Conservation (phyloP, 2,329 filamentous ascomycete species). For the Paecilomyces dactylethromorphus region DNA sequence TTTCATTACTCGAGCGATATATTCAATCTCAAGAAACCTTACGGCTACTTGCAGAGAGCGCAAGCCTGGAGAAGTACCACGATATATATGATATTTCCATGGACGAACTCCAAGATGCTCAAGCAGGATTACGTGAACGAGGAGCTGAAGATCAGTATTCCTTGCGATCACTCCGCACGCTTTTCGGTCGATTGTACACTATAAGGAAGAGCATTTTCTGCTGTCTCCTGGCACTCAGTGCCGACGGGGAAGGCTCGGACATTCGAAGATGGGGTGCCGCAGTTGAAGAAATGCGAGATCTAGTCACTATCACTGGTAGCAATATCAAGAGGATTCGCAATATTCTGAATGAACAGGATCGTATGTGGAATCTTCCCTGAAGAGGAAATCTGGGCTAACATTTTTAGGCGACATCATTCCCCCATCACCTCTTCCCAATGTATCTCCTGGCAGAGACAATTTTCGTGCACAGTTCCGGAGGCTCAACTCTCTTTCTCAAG, state of each 20-base stretch:
- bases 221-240: constrained; percentile 80
- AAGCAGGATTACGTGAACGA: constrained; percentile 56
- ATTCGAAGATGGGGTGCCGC: constrained; percentile 72
- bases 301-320: constrained; percentile 56
- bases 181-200: constrained; percentile 73
- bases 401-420: constrained; percentile 36
- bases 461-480: constrained; percentile 83
- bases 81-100: constrained; percentile 79
- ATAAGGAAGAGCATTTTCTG: constrained; percentile 81
- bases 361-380: constrained; percentile 41
- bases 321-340: constrained; percentile 61
- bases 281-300: constrained; percentile 63
- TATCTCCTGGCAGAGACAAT: constrained; percentile 72
- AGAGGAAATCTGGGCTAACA: constrained; percentile 15
- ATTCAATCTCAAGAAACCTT: constrained; percentile 63
- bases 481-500: constrained; percentile 79
- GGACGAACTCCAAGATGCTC: constrained; percentile 65
- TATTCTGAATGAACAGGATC: constrained; percentile 73
- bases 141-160: constrained; percentile 71
- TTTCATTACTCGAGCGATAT: constrained; percentile 64
- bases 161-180: constrained; percentile 71
- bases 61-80: constrained; percentile 84
- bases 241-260: constrained; percentile 69
- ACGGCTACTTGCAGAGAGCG: constrained; percentile 66
- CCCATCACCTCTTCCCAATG: constrained; percentile 53